Conservation (phyloP, 805 yeast genomes). For the Torulaspora maleeae region DNA sequence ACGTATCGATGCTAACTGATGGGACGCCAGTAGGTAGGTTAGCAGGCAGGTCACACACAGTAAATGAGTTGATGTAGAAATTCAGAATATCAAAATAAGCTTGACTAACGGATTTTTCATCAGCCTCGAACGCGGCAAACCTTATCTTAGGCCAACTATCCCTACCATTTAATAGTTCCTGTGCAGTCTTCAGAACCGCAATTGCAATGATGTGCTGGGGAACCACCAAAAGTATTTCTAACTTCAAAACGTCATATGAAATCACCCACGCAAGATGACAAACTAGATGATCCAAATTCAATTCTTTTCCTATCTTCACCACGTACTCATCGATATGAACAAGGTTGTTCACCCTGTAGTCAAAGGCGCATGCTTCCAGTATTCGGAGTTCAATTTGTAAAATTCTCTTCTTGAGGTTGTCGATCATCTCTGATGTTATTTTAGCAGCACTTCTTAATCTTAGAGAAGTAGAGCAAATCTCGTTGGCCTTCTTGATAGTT, state of each 20-base stretch:
- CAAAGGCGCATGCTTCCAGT: slow-evolving; percentile 74
- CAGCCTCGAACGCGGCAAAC: slow-evolving; percentile 30
- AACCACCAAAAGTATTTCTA: slow-evolving; percentile 60
- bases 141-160: slow-evolving; percentile 20
- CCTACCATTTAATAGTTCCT: slow-evolving; percentile 39
- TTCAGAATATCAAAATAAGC: slow-evolving; percentile 56
- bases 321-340: slow-evolving; percentile 59
- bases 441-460: slow-evolving; percentile 31
- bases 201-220: slow-evolving; percentile 77
- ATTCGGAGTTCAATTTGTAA: slow-evolving; percentile 64
- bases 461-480: slow-evolving; percentile 45
- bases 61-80: slow-evolving; percentile 55
- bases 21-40: slow-evolving; percentile 31
- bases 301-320: slow-evolving; percentile 53
- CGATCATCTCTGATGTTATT: slow-evolving; percentile 38
- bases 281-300: slow-evolving; percentile 42
- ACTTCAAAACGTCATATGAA: slow-evolving; percentile 64
- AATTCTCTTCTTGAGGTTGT: slow-evolving; percentile 52
- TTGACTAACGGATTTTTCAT: slow-evolving; percentile 38
- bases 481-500: slow-evolving; percentile 69
- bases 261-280: slow-evolving; percentile 68
- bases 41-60: slow-evolving; percentile 46
- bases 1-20: slow-evolving; percentile 30
- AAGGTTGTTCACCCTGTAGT: slow-evolving; percentile 55
- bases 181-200: slow-evolving; percentile 59